phyloP scores from a whole-genome alignment of 345 rosid species.

The Eucalyptus pauciflora region DNA sequence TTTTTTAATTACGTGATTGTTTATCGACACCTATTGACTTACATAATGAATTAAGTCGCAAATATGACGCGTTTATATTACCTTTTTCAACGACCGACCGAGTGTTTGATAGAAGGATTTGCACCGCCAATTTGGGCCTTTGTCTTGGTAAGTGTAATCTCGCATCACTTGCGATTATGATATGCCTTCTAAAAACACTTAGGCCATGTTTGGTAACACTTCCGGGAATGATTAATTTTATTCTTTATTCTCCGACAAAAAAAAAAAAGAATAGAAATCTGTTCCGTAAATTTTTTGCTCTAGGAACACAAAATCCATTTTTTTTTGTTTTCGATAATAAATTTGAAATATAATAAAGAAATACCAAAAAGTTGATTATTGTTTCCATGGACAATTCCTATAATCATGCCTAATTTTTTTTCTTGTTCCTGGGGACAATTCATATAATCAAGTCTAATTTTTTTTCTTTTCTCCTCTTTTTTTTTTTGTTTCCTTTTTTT shows the following conservation, averaged over 20 bases:
- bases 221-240: rapidly evolving
- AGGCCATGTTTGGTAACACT: too few relatives aligned
- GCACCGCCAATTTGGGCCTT: not conserved
- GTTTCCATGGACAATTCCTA: rapidly evolving
- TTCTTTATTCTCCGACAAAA: rapidly evolving
- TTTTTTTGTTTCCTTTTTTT: too few relatives aligned
- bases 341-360: rapidly evolving
- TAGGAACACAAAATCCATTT: rapidly evolving
- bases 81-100: not conserved
- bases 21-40: not conserved
- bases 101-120: not conserved
- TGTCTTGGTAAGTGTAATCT: not conserved
- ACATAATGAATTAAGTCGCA: not conserved
- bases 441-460: too few relatives aligned
- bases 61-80: too few relatives aligned
- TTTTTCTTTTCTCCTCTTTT: too few relatives aligned
- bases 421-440: rapidly evolving
- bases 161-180: not conserved
- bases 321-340: too few relatives aligned
- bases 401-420: too few relatives aligned
- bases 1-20: not conserved
- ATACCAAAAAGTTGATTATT: too few relatives aligned
- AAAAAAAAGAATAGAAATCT: too few relatives aligned
- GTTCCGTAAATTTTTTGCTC: too few relatives aligned
- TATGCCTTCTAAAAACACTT: not conserved